A percentile compares a stretch with the other conserved stretches of the same genome.
Conservation (phyloP, 73 alveolate species). For the Uronychia setigera region DNA sequence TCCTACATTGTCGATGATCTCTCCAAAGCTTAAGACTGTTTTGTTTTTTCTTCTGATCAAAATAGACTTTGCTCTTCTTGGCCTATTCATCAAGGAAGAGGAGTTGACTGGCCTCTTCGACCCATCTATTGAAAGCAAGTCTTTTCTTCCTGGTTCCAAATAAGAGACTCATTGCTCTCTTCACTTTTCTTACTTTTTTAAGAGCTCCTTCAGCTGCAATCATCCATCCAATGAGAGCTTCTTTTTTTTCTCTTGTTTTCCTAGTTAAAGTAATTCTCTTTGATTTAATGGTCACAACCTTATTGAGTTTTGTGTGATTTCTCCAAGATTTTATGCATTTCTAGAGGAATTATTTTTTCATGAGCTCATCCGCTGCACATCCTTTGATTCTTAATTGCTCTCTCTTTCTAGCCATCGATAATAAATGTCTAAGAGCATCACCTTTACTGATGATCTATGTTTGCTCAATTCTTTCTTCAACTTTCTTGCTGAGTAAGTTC, state of each 20-base stretch:
- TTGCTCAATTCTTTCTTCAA: background rate
- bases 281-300: background rate
- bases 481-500: background rate
- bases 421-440: background rate
- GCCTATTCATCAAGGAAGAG: background rate
- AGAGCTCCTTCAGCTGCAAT: background rate
- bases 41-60: background rate
- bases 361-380: background rate
- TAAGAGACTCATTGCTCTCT: background rate
- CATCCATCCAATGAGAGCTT: background rate
- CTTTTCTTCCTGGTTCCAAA: background rate
- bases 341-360: background rate
- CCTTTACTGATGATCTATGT: background rate
- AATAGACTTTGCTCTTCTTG: background rate
- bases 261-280: background rate
- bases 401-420: background rate
- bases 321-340: too few relatives aligned
- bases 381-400: background rate
- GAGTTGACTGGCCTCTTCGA: background rate
- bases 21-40: background rate
- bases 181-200: background rate
- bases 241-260: background rate
- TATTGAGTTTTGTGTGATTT: background rate
- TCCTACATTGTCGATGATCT: background rate
- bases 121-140: background rate